phyloP scores from a whole-genome alignment of 2,329 filamentous ascomycete genomes.

The Cladobotryum mycophilum region DNA sequence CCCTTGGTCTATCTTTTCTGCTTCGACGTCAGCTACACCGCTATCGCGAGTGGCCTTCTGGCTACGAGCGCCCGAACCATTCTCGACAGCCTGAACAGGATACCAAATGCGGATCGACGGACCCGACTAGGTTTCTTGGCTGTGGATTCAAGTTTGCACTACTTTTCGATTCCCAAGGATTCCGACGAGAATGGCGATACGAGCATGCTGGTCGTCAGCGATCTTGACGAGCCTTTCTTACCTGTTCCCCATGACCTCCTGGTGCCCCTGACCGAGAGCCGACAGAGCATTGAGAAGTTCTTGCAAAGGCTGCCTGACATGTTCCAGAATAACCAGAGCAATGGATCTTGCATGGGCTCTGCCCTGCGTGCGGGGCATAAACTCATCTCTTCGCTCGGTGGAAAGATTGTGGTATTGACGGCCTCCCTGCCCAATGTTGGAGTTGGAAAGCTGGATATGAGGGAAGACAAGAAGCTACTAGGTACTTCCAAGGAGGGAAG shows the following conservation, averaged over 20 bases:
- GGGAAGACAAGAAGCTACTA: slow-evolving; percentile 92
- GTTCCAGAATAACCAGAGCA: slow-evolving; percentile 92
- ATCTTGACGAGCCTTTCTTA: slow-evolving; percentile 92
- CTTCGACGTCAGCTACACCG: slow-evolving; percentile 87
- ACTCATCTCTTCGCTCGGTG: slow-evolving; percentile 86
- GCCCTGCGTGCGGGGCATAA: slow-evolving; percentile 91
- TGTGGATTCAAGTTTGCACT: slow-evolving; percentile 90
- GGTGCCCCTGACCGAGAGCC: slow-evolving; percentile 81
- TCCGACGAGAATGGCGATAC: slow-evolving; percentile 78
- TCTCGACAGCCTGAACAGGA: slow-evolving; percentile 87
- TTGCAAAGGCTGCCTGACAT: slow-evolving; percentile 86
- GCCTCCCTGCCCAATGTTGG: slow-evolving; percentile 87
- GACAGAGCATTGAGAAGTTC: slow-evolving; percentile 86
- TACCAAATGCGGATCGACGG: slow-evolving; percentile 94
- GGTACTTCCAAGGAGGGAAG: slow-evolving; percentile 88
- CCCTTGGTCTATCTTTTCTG: slow-evolving; percentile 93
- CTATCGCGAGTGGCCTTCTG: slow-evolving; percentile 82
- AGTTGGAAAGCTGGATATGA: slow-evolving; percentile 81
- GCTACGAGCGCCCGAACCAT: slow-evolving; percentile 92
- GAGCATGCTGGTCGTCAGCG: slow-evolving; percentile 88
- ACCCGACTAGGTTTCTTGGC: slow-evolving; percentile 93
- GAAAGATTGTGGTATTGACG: slow-evolving; percentile 88
- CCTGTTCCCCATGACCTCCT: slow-evolving; percentile 88
- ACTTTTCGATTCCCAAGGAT: slow-evolving; percentile 91
- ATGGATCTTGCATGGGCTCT: slow-evolving; percentile 88